Conservation (phyloP, 208 protist genomes). For the Crithidia thermophila region DNA sequence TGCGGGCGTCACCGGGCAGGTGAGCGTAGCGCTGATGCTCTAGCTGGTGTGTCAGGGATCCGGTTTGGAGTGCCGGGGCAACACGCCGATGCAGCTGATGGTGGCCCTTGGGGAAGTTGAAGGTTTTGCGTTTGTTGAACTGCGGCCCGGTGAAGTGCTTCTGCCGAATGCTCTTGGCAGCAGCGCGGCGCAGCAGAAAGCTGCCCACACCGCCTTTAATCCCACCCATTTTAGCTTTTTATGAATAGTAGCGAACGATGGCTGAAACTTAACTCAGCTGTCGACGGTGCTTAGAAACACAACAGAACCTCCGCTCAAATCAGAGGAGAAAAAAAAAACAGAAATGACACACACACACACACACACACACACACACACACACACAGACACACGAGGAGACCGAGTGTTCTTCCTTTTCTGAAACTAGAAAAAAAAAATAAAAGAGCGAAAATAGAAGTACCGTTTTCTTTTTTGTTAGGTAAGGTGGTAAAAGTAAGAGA, state of each 20-base stretch:
- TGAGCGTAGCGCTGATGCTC: slow-evolving; percentile 68
- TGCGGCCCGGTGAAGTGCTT: slow-evolving; percentile 79
- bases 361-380: background rate
- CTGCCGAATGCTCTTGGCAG: slow-evolving; percentile 72
- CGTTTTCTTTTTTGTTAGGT: too few species aligned
- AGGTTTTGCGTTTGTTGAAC: slow-evolving; percentile 79
- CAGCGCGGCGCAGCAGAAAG: slow-evolving; percentile 72
- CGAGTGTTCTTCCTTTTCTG: background rate
- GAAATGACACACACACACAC: too few species aligned
- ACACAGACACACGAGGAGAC: background rate
- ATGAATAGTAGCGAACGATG: too few species aligned
- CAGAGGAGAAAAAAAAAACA: background rate
- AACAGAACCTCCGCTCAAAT: too few species aligned
- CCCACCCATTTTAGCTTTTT: slow-evolving; percentile 34
- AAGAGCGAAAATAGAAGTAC: too few species aligned
- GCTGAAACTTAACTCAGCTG: too few species aligned
- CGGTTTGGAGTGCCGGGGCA: slow-evolving; percentile 41
- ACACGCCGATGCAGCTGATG: slow-evolving; percentile 80
- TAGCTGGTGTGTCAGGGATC: slow-evolving; percentile 64
- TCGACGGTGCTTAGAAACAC: too few species aligned
- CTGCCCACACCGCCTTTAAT: slow-evolving; percentile 81
- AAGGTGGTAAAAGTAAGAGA: too few species aligned
- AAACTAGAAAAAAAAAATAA: too few species aligned
- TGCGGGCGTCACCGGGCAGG: slow-evolving; percentile 68
- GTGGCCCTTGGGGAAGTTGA: slow-evolving; percentile 58